Conservation (phyloP, 2,329 filamentous ascomycete genomes). For the Rhynchosporium graminicola region DNA sequence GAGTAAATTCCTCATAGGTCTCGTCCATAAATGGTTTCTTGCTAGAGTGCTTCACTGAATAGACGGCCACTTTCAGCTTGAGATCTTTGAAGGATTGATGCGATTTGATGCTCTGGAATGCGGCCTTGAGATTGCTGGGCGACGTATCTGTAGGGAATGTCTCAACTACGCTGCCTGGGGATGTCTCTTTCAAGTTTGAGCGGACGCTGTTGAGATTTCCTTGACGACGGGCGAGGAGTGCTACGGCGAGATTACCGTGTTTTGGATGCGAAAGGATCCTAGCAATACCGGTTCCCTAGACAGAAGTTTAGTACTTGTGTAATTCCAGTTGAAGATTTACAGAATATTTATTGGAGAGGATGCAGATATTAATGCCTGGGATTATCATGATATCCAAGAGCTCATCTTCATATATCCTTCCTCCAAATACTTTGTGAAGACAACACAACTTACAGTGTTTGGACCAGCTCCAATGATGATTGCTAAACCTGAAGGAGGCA, state of each 20-base stretch:
- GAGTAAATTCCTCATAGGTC: constrained; percentile 51
- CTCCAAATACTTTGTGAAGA: background rate
- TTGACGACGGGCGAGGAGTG: constrained; percentile 52
- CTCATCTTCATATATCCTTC: background rate
- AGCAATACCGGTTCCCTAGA: constrained; percentile 57
- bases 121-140: constrained; percentile 47
- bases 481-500: constrained; percentile 51
- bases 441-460: constrained; percentile 38
- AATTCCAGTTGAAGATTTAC: background rate
- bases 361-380: background rate
- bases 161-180: constrained; percentile 49
- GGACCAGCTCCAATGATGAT: constrained; percentile 55
- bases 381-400: background rate
- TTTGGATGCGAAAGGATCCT: constrained; percentile 54
- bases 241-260: constrained; percentile 57
- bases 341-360: background rate
- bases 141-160: constrained; percentile 54
- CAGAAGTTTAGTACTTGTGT: constrained; percentile 12
- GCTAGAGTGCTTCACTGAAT: constrained; percentile 55
- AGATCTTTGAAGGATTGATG: constrained; percentile 51
- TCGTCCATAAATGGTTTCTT: constrained; percentile 58
- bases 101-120: constrained; percentile 51
- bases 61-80: constrained; percentile 55
- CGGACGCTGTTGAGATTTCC: constrained; percentile 48
- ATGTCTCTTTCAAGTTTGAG: constrained; percentile 45